A percentile compares a stretch with the other conserved stretches of the same genome.
These are phyloP conservation scores for Hamamelis virginiana DNA, from an alignment of 164 flowering plant genomes.

Conservation along the genomic window DNA sequence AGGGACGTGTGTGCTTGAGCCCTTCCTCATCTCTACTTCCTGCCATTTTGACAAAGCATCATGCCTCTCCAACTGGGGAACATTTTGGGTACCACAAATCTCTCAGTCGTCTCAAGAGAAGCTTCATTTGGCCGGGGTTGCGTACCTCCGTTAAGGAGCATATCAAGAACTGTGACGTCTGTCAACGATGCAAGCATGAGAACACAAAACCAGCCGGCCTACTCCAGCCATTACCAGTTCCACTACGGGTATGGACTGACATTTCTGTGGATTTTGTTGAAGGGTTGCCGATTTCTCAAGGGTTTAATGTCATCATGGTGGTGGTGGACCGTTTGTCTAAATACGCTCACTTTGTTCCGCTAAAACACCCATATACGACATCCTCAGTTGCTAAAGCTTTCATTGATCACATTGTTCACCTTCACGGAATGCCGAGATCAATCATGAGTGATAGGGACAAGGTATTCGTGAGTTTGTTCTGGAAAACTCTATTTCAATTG, in stretches of 20 bases:
- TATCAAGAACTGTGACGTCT: background rate
- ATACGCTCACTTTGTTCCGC: background rate
- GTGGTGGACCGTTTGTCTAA: constrained; percentile 5
- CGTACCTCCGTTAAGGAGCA: background rate
- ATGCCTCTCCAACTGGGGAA: background rate
- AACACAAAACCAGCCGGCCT: background rate
- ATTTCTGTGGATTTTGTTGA: background rate
- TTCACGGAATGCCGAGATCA: background rate
- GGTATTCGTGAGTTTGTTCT: background rate
- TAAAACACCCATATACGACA: background rate
- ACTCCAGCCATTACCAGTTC: background rate
- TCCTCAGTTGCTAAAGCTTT: background rate
- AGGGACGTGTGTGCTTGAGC: background rate
- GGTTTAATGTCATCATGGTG: background rate
- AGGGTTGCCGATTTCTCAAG: too few relatives aligned
- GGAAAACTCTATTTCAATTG: background rate
- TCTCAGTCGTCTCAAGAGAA: background rate
- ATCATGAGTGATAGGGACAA: background rate
- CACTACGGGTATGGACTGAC: background rate
- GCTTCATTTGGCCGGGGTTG: background rate
- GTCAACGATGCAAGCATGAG: background rate
- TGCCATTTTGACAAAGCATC: background rate
- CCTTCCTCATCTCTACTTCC: background rate
- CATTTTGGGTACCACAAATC: constrained; percentile 1
- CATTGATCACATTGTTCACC: background rate